A percentile compares a stretch with the other conserved stretches of the same genome.
Evolutionary conservation across 345 rosid genomes (phyloP).

Genomic region (Capsella bursapastoris): DNA sequence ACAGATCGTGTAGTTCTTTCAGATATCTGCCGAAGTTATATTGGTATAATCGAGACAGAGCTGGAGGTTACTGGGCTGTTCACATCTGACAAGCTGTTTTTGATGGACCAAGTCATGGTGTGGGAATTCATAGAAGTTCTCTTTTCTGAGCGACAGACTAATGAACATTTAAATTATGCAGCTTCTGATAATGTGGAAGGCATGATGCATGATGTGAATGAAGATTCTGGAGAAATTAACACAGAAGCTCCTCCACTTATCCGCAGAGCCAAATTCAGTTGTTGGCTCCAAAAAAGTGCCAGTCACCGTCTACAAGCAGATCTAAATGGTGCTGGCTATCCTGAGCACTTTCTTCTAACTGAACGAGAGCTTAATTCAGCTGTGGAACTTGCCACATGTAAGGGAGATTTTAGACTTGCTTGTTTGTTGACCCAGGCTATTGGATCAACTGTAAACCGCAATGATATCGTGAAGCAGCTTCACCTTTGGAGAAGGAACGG

Average conservation of each 20-base stretch:
- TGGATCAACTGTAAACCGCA: slow-evolving; percentile 78
- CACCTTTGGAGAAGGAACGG: slow-evolving; percentile 87
- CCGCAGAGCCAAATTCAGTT: slow-evolving; percentile 93
- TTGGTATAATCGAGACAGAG: slow-evolving; percentile 77
- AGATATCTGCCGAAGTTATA: slow-evolving; percentile 79
- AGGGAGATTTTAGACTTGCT: slow-evolving; percentile 94
- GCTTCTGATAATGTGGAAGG: slow-evolving; percentile 87
- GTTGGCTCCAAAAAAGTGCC: slow-evolving; percentile 91
- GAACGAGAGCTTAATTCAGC: slow-evolving; percentile 86
- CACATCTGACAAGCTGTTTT: slow-evolving; percentile 66
- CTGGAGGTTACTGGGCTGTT: slow-evolving; percentile 77
- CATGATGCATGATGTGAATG: slow-evolving; percentile 81
- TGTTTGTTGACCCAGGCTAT: slow-evolving; percentile 97
- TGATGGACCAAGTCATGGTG: slow-evolving; percentile 90
- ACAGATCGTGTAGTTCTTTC: slow-evolving; percentile 66
- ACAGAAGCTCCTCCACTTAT: slow-evolving; percentile 80
- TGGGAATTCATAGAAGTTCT: slow-evolving; percentile 98
- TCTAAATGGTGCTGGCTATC: slow-evolving; percentile 73
- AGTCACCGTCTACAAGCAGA: slow-evolving; percentile 91
- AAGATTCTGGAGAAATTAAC: slow-evolving; percentile 68
- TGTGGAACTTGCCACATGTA: slow-evolving; percentile 84
- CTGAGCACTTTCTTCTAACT: slow-evolving; percentile 80
- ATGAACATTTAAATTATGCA: slow-evolving; percentile 57
- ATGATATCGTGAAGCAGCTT: slow-evolving; percentile 75
- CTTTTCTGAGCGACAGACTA: slow-evolving; percentile 71